Conservation (phyloP, 495 filamentous ascomycete species). For the Hypoxylon intermedium region DNA sequence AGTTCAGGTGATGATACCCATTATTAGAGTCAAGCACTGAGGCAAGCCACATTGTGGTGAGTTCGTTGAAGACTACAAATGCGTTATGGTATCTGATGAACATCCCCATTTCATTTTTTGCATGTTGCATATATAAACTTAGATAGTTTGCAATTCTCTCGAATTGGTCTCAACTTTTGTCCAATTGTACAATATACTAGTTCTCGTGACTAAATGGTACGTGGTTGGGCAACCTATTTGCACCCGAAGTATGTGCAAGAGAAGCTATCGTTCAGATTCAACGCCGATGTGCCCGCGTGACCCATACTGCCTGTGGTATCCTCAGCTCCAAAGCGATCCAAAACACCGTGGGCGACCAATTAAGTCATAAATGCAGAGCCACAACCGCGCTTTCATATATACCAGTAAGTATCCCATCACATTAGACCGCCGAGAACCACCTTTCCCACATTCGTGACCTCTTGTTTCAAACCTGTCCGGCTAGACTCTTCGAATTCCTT, state of each 20-base stretch:
- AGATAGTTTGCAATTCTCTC: no score
- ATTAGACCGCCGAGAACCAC: slow-evolving; percentile 90
- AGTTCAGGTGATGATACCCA: slow-evolving; percentile 94
- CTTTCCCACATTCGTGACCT: slow-evolving; percentile 82
- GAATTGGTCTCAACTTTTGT: no score
- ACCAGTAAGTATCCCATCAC: slow-evolving; percentile 55
- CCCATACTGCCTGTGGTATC: slow-evolving; percentile 32
- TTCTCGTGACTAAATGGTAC: no score
- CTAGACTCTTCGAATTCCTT: slow-evolving; percentile 93
- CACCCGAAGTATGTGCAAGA: slow-evolving; percentile 23
- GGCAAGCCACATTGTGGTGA: slow-evolving; percentile 64
- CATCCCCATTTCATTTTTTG: slow-evolving; percentile 37
- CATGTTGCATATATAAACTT: not conserved
- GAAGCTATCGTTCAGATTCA: slow-evolving; percentile 8
- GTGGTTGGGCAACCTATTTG: not conserved
- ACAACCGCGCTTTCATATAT: slow-evolving; percentile 15
- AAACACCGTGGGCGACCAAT: slow-evolving; percentile 23
- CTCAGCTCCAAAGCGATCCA: slow-evolving; percentile 26
- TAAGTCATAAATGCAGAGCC: slow-evolving; percentile 10
- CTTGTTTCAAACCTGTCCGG: slow-evolving; percentile 72
- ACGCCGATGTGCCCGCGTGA: slow-evolving; percentile 25
- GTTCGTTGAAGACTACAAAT: slow-evolving; percentile 68
- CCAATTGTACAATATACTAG: no score
- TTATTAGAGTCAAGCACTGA: slow-evolving; percentile 99
- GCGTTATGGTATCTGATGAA: slow-evolving; percentile 94